A percentile compares a stretch with the other conserved stretches of the same genome.
phyloP scores from a whole-genome alignment of 1,284 basidiomycete species.

The Pterulicium gracile region DNA sequence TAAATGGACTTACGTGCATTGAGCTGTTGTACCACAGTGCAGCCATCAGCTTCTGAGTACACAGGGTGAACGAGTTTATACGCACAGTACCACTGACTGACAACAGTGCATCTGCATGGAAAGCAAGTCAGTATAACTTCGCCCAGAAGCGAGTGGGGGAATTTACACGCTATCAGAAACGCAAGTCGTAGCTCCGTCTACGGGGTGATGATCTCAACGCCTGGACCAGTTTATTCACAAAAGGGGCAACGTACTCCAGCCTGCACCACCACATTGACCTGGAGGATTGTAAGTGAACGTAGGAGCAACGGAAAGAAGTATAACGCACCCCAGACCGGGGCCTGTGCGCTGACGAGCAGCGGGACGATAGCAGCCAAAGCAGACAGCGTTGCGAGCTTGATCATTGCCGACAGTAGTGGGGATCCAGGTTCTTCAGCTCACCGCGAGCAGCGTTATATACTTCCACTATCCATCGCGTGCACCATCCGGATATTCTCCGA shows the following conservation, averaged over 20 bases:
- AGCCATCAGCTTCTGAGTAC: too few relatives aligned
- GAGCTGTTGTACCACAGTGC: too few relatives aligned
- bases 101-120: slow-evolving; percentile 2
- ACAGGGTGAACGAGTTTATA: too few relatives aligned
- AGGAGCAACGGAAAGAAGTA: too few relatives aligned
- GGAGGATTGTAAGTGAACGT: slow-evolving; percentile 8
- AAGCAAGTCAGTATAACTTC: slow-evolving; percentile 32
- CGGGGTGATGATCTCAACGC: slow-evolving; percentile 6
- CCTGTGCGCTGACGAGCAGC: slow-evolving; percentile 33
- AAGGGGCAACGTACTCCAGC: slow-evolving; percentile 29
- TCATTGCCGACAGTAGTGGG: slow-evolving; percentile 31
- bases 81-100: too few relatives aligned
- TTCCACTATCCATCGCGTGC: too few relatives aligned
- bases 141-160: slow-evolving; percentile 37
- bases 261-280: slow-evolving; percentile 41
- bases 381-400: slow-evolving; percentile 36
- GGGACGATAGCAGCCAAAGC: slow-evolving; percentile 34
- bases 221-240: neutral
- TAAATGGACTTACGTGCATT: too few relatives aligned
- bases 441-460: too few relatives aligned
- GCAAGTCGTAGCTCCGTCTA: slow-evolving; percentile 39
- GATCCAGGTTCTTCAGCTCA: too few relatives aligned
- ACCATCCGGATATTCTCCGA: too few relatives aligned
- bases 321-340: slow-evolving; percentile 19
- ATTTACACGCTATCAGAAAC: slow-evolving; percentile 30